phyloP scores from a whole-genome alignment of 1,284 basidiomycete species.

The Trametes polyzona region DNA sequence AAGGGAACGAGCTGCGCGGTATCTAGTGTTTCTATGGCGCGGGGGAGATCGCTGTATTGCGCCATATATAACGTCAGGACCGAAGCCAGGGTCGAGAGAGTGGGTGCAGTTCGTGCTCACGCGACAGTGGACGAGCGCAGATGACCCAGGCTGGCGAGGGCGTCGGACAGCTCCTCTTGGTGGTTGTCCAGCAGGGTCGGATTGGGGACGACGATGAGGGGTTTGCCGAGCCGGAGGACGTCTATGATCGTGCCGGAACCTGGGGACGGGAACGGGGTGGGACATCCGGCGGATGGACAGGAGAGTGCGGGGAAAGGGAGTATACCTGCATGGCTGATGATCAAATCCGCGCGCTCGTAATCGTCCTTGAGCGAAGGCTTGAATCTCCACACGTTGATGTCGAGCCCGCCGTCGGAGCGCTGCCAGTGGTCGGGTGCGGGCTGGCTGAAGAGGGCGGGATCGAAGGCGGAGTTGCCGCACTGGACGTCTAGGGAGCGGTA shows the following conservation, averaged over 20 bases:
- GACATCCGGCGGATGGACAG: neutral
- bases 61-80: slow-evolving; percentile 18
- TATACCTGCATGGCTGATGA: slow-evolving; percentile 92
- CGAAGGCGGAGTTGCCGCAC: slow-evolving; percentile 58
- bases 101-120: slow-evolving; percentile 47
- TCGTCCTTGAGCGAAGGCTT: slow-evolving; percentile 71
- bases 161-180: slow-evolving; percentile 86
- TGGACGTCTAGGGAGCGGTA: slow-evolving; percentile 72
- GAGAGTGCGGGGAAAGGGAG: slow-evolving; percentile 9
- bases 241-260: slow-evolving; percentile 96
- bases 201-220: slow-evolving; percentile 90
- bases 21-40: slow-evolving; percentile 55
- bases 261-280: slow-evolving; percentile 37
- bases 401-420: slow-evolving; percentile 44
- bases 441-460: slow-evolving; percentile 26
- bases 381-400: slow-evolving; percentile 72
- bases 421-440: slow-evolving; percentile 32
- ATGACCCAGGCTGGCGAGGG: slow-evolving; percentile 66
- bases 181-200: slow-evolving; percentile 90
- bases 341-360: slow-evolving; percentile 69
- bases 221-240: slow-evolving; percentile 74
- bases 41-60: slow-evolving; percentile 52
- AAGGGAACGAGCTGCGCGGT: slow-evolving; percentile 54
- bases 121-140: slow-evolving; percentile 61
- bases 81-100: slow-evolving; percentile 1